These are phyloP conservation scores for Erysimum pusillum DNA, from an alignment of 441 rosid species.

Conservation along the genomic window DNA sequence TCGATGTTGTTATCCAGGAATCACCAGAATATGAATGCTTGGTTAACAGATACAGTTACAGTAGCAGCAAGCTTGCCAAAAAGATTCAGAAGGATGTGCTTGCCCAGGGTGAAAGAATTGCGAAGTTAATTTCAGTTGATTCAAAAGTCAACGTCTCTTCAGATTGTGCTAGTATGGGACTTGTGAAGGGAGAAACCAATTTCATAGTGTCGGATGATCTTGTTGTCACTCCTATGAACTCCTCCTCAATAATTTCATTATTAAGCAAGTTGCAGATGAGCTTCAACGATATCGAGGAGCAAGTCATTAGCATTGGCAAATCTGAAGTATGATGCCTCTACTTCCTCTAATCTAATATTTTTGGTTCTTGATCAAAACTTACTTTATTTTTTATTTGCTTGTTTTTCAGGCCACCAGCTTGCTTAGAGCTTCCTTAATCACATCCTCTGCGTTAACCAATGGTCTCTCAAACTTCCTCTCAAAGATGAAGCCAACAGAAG, in stretches of 20 bases:
- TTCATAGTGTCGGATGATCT: slow-evolving; percentile 45
- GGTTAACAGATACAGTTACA: neutral
- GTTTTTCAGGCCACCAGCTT: slow-evolving; percentile 24
- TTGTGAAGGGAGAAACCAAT: slow-evolving; percentile 30
- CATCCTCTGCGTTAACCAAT: slow-evolving; percentile 38
- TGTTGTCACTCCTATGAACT: slow-evolving; percentile 31
- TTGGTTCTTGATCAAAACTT: neutral
- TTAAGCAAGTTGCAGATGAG: slow-evolving; percentile 33
- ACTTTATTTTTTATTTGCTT: too few species aligned
- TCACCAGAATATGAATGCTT: slow-evolving; percentile 12
- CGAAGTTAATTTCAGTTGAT: neutral
- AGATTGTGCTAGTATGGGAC: neutral
- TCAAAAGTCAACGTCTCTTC: neutral
- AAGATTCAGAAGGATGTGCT: neutral
- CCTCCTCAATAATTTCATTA: slow-evolving; percentile 29
- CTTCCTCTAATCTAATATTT: neutral
- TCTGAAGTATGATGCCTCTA: slow-evolving; percentile 13
- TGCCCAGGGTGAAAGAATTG: neutral
- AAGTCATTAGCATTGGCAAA: slow-evolving; percentile 38
- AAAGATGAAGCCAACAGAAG: slow-evolving; percentile 18
- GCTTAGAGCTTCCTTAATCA: slow-evolving; percentile 35
- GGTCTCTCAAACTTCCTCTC: slow-evolving; percentile 32
- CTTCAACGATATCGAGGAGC: slow-evolving; percentile 30
- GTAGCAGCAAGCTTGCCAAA: neutral
- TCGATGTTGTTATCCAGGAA: neutral